Evolutionary conservation across 1,139 yeast species (phyloP), one percentile per base, ranked within the genome.

Genomic region (Casaregolazyma suthepensis): DNA sequence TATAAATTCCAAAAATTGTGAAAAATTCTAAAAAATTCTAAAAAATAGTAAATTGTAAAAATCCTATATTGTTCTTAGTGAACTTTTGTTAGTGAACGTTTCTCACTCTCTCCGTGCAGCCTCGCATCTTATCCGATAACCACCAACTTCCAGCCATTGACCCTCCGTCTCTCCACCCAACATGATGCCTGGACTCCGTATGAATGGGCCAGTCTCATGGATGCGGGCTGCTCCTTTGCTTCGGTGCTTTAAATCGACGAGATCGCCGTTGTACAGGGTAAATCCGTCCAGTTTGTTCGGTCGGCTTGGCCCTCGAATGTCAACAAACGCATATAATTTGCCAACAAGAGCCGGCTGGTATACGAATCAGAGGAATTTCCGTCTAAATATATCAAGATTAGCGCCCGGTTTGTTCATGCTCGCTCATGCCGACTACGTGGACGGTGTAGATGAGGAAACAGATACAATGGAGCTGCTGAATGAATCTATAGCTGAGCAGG

Each of bases 361-460:
- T 35, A 35, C 15, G 17, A n/a, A 13, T 35, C 40, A 15, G 7
- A n/a, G 40, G 17, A n/a, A 35, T 35, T 35, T 35, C 17, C 40
- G 40, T 13, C 17, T 15, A 15, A 15, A 15, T n/a, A 13, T 35
- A 15, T 9, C 17, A 15, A 15, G 40, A n/a, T 15, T 13, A 12
- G 13, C 37, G 29, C 48, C 42, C 3, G 48, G 48, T 29, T 23
- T 45, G 19, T 35, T 38, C 3, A 17, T 31, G 17, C 44, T 51
- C 26, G 53, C 51, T n/a, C 35, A 43, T 43, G 46, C 48, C 12
- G 52, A 45, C 18, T 17, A 19, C 15, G 31, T 31, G 18, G 52
- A 44, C 22, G 44, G 17, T 42, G 48, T 35, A n/a, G 44, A 35
- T 17, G 45, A 37, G 15, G 50, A 48, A 35, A 50, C 52, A 12